These are phyloP conservation scores for Xylaria sp. DNA, from an alignment of 495 filamentous ascomycete species.

Conservation along the genomic window DNA sequence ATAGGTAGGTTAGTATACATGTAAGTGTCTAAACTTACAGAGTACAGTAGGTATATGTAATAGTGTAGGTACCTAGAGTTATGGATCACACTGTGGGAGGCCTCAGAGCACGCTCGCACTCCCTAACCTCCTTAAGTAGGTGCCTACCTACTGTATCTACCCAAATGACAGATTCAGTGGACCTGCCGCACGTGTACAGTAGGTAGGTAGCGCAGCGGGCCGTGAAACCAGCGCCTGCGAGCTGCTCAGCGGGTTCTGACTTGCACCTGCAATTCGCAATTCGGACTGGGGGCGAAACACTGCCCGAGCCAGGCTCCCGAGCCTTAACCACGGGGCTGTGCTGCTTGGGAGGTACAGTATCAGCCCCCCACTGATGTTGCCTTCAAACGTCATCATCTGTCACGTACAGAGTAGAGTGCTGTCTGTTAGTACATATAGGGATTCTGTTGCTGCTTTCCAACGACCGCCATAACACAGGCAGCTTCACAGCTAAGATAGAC, in stretches of 20 bases:
- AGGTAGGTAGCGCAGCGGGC: not conserved
- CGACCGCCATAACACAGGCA: not conserved
- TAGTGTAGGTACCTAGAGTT: too few species aligned
- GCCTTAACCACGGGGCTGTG: not conserved
- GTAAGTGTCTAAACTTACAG: too few species aligned
- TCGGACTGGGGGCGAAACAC: slow-evolving; percentile 10
- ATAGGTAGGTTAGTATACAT: too few species aligned
- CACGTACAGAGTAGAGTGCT: not conserved
- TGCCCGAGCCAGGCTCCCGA: too few species aligned
- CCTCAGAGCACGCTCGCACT: too few species aligned
- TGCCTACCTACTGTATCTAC: not conserved
- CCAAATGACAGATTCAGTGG: not conserved
- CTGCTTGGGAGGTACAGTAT: not conserved
- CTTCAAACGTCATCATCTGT: not conserved
- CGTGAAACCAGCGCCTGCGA: too few species aligned
- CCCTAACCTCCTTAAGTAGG: too few species aligned
- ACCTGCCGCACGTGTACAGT: not conserved
- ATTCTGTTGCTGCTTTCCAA: too few species aligned
- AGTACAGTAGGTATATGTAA: not conserved
- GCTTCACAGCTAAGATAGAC: too few species aligned
- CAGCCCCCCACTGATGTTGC: not conserved
- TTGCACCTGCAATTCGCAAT: not conserved
- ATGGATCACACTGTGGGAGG: slow-evolving; percentile 14
- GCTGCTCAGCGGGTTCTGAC: too few species aligned
- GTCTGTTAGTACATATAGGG: too few species aligned